Evolutionary conservation across 768 basidiomycete species (phyloP), one percentile per base, ranked within the genome.

Genomic region (Mycena albidolilacea): DNA sequence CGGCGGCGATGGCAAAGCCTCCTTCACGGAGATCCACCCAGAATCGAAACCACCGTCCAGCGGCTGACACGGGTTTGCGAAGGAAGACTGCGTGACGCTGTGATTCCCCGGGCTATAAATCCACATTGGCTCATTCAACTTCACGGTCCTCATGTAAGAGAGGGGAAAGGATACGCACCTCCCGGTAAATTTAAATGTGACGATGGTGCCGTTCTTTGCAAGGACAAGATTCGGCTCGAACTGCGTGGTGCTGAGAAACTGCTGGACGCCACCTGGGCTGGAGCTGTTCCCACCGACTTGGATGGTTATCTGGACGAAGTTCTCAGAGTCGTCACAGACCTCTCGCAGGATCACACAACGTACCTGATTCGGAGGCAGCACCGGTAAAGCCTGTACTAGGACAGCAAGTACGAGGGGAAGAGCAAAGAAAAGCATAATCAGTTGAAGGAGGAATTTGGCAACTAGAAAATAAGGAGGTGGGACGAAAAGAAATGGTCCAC

Each of bases 151-250:
- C 9, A 43, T n/a, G 2, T 7, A 48, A 15, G 7, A 48, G 46
- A 19, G 14, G 23, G 23, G 15, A 30, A 55, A 11, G 54, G 11
- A 30, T 19, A 74, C 87, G 66, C 78, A 87, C 86, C 75, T 75
- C 72, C 88, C 89, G 63, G 81, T 80, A 76, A 87, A 91, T 37
- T 81, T 71, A 83, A 91, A 91, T 21, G 84, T 87, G 50, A 91
- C 75, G 12, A 84, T 79, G 15, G 85, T 84, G 23, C 87, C 87
- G 23, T 84, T 82, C 12, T 82, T 69, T 8, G 86, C 88, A 23
- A 70, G 87, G 68, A 89, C 68, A 54, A 67, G 81, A 44, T 77
- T 70, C 3, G 90, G 90, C 55, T 79, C 82, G 81, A 87, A 90
- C 71, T 83, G 83, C 79, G 86, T 85, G n/a, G 50, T 52, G n/a